Evolutionary conservation across 1,284 basidiomycete species (phyloP).

Genomic region (Tetrapyrgos nigripes): DNA sequence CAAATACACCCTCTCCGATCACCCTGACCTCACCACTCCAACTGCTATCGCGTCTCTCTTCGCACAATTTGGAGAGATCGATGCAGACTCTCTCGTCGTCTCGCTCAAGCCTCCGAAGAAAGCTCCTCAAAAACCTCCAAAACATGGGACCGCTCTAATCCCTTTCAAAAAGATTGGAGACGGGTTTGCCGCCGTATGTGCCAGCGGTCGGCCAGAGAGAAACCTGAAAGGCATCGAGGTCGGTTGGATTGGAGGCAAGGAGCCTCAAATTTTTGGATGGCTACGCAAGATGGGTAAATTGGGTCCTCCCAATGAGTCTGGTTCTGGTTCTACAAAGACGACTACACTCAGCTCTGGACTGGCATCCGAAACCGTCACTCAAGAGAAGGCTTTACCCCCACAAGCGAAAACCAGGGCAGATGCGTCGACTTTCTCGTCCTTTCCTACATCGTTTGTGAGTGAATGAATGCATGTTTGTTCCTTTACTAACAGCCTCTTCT

Average conservation of each 20-base stretch:
- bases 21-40: slow-evolving; percentile 60
- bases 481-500: slow-evolving; percentile 5
- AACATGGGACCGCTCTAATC: slow-evolving; percentile 71
- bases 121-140: slow-evolving; percentile 56
- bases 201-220: slow-evolving; percentile 56
- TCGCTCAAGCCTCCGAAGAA: slow-evolving; percentile 68
- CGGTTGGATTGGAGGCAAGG: slow-evolving; percentile 72
- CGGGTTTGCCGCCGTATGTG: slow-evolving; percentile 75
- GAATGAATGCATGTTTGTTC: not conserved
- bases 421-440: slow-evolving; percentile 52
- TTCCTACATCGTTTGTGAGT: slow-evolving; percentile 65
- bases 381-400: slow-evolving; percentile 31
- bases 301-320: slow-evolving; percentile 34
- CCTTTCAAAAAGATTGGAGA: slow-evolving; percentile 77
- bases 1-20: slow-evolving; percentile 65
- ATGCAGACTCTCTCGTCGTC: slow-evolving; percentile 68
- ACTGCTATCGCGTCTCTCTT: slow-evolving; percentile 59
- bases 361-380: slow-evolving; percentile 6
- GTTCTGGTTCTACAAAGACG: slow-evolving; percentile 10
- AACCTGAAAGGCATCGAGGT: slow-evolving; percentile 65
- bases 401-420: slow-evolving; percentile 34
- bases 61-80: slow-evolving; percentile 63
- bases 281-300: slow-evolving; percentile 74
- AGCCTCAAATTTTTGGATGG: slow-evolving; percentile 80
- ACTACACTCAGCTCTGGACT: slow-evolving; percentile 11